phyloP scores from a whole-genome alignment of 2,329 filamentous ascomycete species.

The Blumeria hordei region DNA sequence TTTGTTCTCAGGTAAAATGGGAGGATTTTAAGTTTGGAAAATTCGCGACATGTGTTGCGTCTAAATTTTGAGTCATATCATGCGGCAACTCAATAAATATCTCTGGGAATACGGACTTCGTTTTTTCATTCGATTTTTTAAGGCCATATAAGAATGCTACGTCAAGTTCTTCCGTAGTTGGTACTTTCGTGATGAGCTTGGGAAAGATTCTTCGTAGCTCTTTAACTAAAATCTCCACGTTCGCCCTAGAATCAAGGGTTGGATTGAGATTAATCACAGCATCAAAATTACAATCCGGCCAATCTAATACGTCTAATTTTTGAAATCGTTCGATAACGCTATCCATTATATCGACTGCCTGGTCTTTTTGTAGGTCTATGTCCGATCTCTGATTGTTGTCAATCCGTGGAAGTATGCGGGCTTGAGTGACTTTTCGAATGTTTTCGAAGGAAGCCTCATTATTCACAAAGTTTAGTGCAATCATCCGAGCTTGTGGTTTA shows the following conservation, averaged over 20 bases:
- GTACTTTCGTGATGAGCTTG: conserved; percentile 45
- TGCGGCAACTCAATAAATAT: no score
- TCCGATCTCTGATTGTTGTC: conserved; percentile 98
- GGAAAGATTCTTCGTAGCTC: conserved; percentile 58
- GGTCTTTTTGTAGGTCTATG: conserved; percentile 45
- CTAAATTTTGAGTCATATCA: no score
- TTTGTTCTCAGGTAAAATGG: no score
- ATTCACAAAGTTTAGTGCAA: conserved; percentile 78
- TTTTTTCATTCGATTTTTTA: conserved; percentile 25
- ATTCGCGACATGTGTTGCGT: no score
- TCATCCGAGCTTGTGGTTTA: conserved; percentile 40
- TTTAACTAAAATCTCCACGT: conserved; percentile 56
- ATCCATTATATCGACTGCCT: conserved; percentile 83
- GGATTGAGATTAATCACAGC: conserved; percentile 67
- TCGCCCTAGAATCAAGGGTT: conserved; percentile 50
- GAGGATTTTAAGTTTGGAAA: no score
- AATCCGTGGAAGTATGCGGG: conserved; percentile 60
- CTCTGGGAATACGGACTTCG: no score
- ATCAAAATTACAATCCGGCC: conserved; percentile 69
- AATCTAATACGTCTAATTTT: conserved; percentile 35
- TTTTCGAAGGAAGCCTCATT: conserved; percentile 40
- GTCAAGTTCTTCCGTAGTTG: conserved; percentile 51
- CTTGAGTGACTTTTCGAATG: conserved; percentile 50
- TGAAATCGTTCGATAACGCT: conserved; percentile 78
- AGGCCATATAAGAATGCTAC: conserved; percentile 52